These are phyloP conservation scores for Wickerhamiella shivajii DNA, from an alignment of 805 yeast species.

Conservation along the genomic window DNA sequence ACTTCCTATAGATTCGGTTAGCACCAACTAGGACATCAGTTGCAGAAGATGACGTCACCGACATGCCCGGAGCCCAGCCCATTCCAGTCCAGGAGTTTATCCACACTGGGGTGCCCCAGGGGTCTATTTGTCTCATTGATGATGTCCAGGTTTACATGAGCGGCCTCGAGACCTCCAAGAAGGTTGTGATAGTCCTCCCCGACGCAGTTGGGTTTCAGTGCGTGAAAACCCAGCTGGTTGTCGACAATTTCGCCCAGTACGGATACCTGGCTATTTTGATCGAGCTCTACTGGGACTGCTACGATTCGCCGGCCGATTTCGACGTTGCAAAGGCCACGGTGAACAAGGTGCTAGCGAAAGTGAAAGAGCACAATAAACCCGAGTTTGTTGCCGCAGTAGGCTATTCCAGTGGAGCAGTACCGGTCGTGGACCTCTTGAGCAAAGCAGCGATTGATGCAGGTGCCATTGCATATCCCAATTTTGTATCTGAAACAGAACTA, in stretches of 20 bases:
- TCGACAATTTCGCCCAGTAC: conserved; percentile 36
- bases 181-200: conserved; percentile 44
- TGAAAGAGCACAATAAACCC: conserved; percentile 33
- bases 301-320: conserved; percentile 18
- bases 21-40: too few relatives aligned
- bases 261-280: conserved; percentile 62
- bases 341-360: conserved; percentile 31
- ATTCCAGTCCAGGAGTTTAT: conserved; percentile 19
- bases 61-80: too few relatives aligned
- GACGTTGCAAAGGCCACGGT: conserved; percentile 32
- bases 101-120: conserved; percentile 21
- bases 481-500: conserved; percentile 51
- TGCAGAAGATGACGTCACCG: too few relatives aligned
- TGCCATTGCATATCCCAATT: conserved; percentile 81
- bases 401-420: conserved; percentile 54
- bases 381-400: conserved; percentile 29
- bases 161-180: conserved; percentile 34
- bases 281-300: conserved; percentile 34
- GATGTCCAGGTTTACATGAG: conserved; percentile 32
- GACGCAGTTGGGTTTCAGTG: conserved; percentile 55
- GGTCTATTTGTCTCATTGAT: conserved; percentile 16
- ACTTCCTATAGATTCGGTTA: too few relatives aligned
- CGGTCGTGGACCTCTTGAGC: conserved; percentile 37
- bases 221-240: conserved; percentile 38
- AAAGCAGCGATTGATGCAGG: conserved; percentile 34